Percentiles rank a stretch among this genome's conserved stretches.
Conservation (phyloP, 2,329 filamentous ascomycete genomes). For the Celoporthe dispersa region DNA sequence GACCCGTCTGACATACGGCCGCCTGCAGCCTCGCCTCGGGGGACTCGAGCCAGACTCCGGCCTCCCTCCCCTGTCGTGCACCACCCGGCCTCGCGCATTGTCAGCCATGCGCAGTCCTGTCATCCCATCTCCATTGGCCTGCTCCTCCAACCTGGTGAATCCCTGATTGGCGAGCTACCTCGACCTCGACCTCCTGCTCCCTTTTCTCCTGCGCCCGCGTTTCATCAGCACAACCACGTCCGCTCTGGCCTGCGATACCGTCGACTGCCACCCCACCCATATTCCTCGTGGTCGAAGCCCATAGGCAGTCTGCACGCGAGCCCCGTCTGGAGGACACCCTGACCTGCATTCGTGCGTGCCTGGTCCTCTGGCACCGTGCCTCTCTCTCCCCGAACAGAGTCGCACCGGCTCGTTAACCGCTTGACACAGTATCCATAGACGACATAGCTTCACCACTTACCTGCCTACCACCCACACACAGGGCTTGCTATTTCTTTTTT, state of each 20-base stretch:
- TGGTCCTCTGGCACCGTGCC: not conserved
- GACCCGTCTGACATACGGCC: slow-evolving; percentile 1
- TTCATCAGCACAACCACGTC: not conserved
- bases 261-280: not conserved
- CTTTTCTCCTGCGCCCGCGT: slow-evolving; percentile 7
- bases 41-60: not conserved
- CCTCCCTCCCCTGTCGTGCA: slow-evolving; percentile 10
- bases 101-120: slow-evolving; percentile 26
- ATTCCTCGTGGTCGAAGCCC: not conserved
- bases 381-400: not conserved
- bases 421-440: slow-evolving; percentile 1
- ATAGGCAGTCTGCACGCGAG: not conserved
- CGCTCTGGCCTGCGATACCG: slow-evolving; percentile 1
- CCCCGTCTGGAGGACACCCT: not conserved
- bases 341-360: not conserved
- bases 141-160: slow-evolving; percentile 18
- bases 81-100: slow-evolving; percentile 12
- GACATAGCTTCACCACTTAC: slow-evolving; percentile 1
- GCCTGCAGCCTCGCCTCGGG: slow-evolving; percentile 3
- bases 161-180: slow-evolving; percentile 28
- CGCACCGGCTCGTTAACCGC: slow-evolving; percentile 15
- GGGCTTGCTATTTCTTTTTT: not conserved
- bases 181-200: slow-evolving; percentile 6
- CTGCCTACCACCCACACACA: not conserved
- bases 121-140: slow-evolving; percentile 25